Base-by-base conservation (phyloP, 2,329 filamentous ascomycete species). In the Thermothelomyces thermophilus region DNA sequence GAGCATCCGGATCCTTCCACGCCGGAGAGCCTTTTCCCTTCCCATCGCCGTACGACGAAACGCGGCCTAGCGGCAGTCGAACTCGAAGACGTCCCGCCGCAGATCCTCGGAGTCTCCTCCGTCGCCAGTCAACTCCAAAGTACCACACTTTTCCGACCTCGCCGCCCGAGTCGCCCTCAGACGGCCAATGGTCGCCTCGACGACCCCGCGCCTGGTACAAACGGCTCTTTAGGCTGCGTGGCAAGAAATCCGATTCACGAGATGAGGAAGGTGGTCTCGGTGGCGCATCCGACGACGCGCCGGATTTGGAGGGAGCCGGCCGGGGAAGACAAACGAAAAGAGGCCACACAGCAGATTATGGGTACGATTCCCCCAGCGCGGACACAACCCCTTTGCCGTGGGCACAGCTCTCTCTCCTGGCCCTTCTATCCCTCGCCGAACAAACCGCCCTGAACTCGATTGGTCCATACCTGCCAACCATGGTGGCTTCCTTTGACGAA, bases 391-490 rank as follows among this genome's bases (percentile, higher is more conserved):
- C 91, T 0, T 70, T 98, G 16, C 93, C 93, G 0, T 81, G 82
- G 57, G 82, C 76, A 58, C 93, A 97, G 71, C 83, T 98, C 53
- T 77, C 83, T 5, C 79, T 97, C 11, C 73, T 98, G 30, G 91
- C 91, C 1, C 72, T 96, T 57, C 87, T 98, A 53, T 90, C 90
- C 6, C 76, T 98, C 19, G 86, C 87, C 47, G 93, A 98, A 66
- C 93, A 98, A 73, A 97, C 91, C 0, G 93, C 93, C 0, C 78
- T 98, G 63, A 98, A 98, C 68, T 95, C 90, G 19, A 96, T 98
- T 62, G 87, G 86, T 10, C 93, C 93, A 1, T 98, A 98, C 67
- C 79, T 98, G 1, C 93, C 93, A 0, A 81, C 90, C 60, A 97
- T 98, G 91, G 84, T 90, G 1, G 80, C 82, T 19, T 83, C 82